These are phyloP conservation scores for Goffeauzyma gilvescens DNA, from an alignment of 768 basidiomycete species.

Conservation along the genomic window DNA sequence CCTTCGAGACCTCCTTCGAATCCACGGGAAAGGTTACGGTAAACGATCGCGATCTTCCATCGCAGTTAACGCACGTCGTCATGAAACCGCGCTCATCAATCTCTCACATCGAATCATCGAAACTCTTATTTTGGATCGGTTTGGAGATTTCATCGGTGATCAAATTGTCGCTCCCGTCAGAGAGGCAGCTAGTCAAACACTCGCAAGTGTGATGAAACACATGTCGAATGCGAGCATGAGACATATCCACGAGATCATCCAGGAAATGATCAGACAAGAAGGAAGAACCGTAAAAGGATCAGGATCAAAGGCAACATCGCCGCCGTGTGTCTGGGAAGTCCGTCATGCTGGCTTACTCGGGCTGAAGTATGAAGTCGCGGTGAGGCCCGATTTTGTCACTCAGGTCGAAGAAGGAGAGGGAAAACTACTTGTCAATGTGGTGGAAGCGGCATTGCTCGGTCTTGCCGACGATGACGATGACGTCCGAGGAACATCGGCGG, in stretches of 20 bases:
- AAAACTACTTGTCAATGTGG: not conserved
- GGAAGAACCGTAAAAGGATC: conserved; percentile 37
- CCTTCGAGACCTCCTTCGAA: conserved; percentile 54
- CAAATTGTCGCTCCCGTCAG: conserved; percentile 94
- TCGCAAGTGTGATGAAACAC: conserved; percentile 70
- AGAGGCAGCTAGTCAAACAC: conserved; percentile 83
- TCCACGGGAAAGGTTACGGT: conserved; percentile 7
- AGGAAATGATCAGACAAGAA: conserved; percentile 86
- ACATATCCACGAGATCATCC: conserved; percentile 62
- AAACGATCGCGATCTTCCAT: not conserved
- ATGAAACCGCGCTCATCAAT: conserved; percentile 22
- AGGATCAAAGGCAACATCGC: too few relatives aligned
- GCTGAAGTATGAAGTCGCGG: conserved; percentile 94
- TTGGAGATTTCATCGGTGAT: conserved; percentile 92
- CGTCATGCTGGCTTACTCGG: conserved; percentile 93
- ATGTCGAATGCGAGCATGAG: conserved; percentile 64
- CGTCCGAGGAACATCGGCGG: conserved; percentile 83
- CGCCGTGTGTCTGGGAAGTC: conserved; percentile 74
- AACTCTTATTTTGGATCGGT: conserved; percentile 86
- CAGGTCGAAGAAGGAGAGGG: conserved; percentile 25
- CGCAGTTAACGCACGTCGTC: conserved; percentile 2
- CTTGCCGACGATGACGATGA: conserved; percentile 84
- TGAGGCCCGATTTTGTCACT: conserved; percentile 58
- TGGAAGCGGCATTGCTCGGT: conserved; percentile 37
- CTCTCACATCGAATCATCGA: conserved; percentile 67